Evolutionary conservation across 495 filamentous ascomycete species (phyloP).

Genomic region (Penicillium diatomitis): DNA sequence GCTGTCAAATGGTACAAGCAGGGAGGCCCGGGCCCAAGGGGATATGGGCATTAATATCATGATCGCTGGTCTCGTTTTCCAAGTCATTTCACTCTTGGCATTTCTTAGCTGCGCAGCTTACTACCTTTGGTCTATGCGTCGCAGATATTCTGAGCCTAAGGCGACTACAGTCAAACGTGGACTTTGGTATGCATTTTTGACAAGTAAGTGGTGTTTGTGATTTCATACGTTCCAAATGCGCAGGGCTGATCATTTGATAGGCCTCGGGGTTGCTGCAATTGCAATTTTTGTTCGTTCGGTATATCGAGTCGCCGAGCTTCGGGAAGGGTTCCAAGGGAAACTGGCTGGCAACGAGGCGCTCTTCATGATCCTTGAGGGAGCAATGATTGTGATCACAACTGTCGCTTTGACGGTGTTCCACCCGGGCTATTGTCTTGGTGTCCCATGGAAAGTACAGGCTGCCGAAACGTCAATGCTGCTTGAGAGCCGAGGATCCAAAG

Average conservation of each 20-base stretch:
- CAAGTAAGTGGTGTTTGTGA: neutral
- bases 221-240: too few relatives aligned
- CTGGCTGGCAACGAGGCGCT: conserved; percentile 50
- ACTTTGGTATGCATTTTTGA: neutral
- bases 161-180: neutral
- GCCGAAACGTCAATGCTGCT: neutral
- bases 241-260: neutral
- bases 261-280: conserved; percentile 35
- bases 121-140: neutral
- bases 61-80: neutral
- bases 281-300: conserved; percentile 53
- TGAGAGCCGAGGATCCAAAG: too few relatives aligned
- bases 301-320: conserved; percentile 57
- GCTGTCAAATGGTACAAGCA: neutral
- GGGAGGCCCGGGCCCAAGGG: neutral
- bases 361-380: conserved; percentile 62
- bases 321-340: conserved; percentile 44
- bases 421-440: neutral
- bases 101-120: neutral
- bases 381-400: conserved; percentile 51
- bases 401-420: neutral
- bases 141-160: neutral
- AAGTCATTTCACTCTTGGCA: neutral
- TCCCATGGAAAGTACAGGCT: neutral
- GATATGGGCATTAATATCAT: neutral